Evolutionary conservation across 2,329 filamentous ascomycete species (phyloP), one percentile per base, ranked within the genome.

Genomic region (Nigrospora osmanthi): DNA sequence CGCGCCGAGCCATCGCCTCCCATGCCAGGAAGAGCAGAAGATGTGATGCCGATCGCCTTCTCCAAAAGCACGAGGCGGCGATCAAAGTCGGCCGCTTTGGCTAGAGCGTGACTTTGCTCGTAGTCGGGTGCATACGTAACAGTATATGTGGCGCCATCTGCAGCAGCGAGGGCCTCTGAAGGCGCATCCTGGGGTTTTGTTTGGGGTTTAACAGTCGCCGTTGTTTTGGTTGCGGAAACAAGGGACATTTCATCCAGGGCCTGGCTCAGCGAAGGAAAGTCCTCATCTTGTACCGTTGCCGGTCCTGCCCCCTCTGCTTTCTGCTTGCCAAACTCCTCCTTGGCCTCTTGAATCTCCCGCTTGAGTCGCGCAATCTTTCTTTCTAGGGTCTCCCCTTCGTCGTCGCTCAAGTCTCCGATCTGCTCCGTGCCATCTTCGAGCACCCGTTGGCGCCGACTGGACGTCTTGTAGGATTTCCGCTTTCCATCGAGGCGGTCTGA

Each of bases 61-160:
- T 98, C 93, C 40, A 98, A 71, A 30, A 85, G 70, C 3, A 84
- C 71, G 16, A 98, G 78, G 6, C 93, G 81, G 30, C 80, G 76
- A 60, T 97, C 91, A 57, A 98, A 96, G 50, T 93, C 86, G 19
- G 90, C 87, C 7, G 88, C 85, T 62, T 89, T 87, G 32, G 83
- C 80, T 33, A 96, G 72, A 23, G 84, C 80, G 57, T 88, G 84
- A 35, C 73, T 82, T 58, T 84, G 75, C 54, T 83, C 78, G 52
- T 81, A 87, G 41, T 65, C 75, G 38, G 71, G 83, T 31, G 79
- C 75, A 53, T 84, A 84, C 30, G 78, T 82, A 40, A 84, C 68
- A 1, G 78, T 83, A 55, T 84, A 85, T 31, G 77, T 83, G 33
- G 76, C 66, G 14, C 61, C 62, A 23, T 61, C 57, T 15, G 49